These are phyloP conservation scores for Lepidium africanum DNA, from an alignment of 345 rosid genomes.

Conservation along the genomic window DNA sequence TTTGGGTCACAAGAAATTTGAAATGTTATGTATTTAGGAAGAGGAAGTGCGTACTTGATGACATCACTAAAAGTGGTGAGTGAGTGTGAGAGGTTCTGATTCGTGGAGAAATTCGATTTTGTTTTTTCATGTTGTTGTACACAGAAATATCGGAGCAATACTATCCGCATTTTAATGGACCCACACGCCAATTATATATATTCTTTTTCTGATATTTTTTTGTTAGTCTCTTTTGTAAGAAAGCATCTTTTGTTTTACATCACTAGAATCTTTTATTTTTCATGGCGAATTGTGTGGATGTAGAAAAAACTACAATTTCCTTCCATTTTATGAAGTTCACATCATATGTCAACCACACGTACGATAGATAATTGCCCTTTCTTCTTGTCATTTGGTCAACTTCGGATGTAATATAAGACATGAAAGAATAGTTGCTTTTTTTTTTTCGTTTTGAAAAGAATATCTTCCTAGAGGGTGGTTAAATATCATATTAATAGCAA, in stretches of 20 bases:
- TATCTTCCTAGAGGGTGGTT: too few relatives aligned
- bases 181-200: not conserved
- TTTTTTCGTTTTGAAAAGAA: too few relatives aligned
- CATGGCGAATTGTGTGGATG: not conserved
- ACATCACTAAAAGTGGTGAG: not conserved
- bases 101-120: not conserved
- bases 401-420: not conserved
- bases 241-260: not conserved
- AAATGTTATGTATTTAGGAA: not conserved
- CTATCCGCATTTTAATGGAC: conserved; percentile 1
- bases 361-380: not conserved
- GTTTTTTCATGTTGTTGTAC: not conserved
- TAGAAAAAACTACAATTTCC: not conserved
- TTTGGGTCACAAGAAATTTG: too few relatives aligned
- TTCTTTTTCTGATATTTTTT: not conserved
- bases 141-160: not conserved
- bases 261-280: not conserved
- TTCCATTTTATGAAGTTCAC: not conserved
- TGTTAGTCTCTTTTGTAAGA: not conserved
- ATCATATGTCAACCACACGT: not conserved
- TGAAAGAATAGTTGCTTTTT: too few relatives aligned
- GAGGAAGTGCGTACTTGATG: conserved; percentile 6
- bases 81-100: not conserved
- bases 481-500: too few relatives aligned
- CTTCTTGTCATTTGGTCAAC: not conserved